Evolutionary conservation across 75 land plant species (phyloP).

Genomic region (Chamaecyparis obtusa): DNA sequence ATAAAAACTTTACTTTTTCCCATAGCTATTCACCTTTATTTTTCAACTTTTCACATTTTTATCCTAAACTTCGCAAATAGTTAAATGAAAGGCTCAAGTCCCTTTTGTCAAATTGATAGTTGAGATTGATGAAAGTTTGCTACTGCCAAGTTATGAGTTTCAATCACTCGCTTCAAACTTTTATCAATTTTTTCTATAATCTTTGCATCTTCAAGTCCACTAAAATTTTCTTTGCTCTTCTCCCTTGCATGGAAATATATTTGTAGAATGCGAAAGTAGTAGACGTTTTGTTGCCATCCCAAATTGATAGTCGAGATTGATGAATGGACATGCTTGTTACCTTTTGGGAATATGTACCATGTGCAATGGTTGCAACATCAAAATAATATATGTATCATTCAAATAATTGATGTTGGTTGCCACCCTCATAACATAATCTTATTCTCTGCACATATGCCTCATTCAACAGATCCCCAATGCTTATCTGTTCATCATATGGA

Average conservation of each 20-base stretch:
- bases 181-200: too few relatives aligned
- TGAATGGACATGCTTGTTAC: constrained; percentile 13
- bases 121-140: too few relatives aligned
- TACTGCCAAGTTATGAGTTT: too few relatives aligned
- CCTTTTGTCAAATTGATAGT: too few relatives aligned
- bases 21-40: too few relatives aligned
- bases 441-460: constrained; percentile 38
- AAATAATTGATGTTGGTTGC: constrained; percentile 29
- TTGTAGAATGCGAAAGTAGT: constrained; percentile 71
- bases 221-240: too few relatives aligned
- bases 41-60: too few relatives aligned
- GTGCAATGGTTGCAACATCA: constrained; percentile 84
- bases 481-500: constrained; percentile 26
- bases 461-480: constrained; percentile 66
- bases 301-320: constrained; percentile 44
- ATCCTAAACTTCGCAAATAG: too few relatives aligned
- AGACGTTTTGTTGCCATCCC: constrained; percentile 79
- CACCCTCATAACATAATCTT: constrained; percentile 14
- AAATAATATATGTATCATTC: constrained; percentile 62
- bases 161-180: too few relatives aligned
- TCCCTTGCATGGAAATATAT: background rate
- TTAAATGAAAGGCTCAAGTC: too few relatives aligned
- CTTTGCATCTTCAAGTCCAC: too few relatives aligned
- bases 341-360: constrained; percentile 29
- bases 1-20: too few relatives aligned